Percentiles rank a stretch among this genome's conserved stretches.
These are phyloP conservation scores for Medicago ruthenica DNA, from an alignment of 306 rosid species.

Conservation along the genomic window DNA sequence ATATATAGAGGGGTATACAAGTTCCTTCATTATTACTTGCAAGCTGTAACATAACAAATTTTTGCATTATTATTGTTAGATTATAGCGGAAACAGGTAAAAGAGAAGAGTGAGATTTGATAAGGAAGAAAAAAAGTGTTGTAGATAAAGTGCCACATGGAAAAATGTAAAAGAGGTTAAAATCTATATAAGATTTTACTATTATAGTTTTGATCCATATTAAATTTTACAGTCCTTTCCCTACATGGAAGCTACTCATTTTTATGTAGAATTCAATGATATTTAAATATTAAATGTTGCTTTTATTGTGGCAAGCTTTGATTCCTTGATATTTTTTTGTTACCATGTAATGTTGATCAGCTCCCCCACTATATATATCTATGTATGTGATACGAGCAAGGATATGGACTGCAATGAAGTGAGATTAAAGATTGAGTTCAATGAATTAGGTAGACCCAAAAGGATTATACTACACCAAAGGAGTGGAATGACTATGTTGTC, in stretches of 20 bases:
- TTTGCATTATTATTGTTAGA: slow-evolving; percentile 67
- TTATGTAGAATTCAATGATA: slow-evolving; percentile 20
- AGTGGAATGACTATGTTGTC: too few species aligned
- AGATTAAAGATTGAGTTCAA: too few species aligned
- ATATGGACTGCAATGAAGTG: too few species aligned
- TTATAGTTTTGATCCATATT: slow-evolving; percentile 43
- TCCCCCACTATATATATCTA: too few species aligned
- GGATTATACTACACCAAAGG: too few species aligned
- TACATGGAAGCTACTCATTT: slow-evolving; percentile 30
- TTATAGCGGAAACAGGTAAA: slow-evolving; percentile 59
- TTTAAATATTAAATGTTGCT: slow-evolving; percentile 16
- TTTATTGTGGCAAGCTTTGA: slow-evolving; percentile 6
- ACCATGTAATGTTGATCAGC: background rate
- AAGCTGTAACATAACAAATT: slow-evolving; percentile 60
- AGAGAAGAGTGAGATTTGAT: slow-evolving; percentile 59
- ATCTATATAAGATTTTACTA: slow-evolving; percentile 50
- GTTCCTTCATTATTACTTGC: slow-evolving; percentile 51
- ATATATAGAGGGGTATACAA: slow-evolving; percentile 48
- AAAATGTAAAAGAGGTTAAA: slow-evolving; percentile 37
- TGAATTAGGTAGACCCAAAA: too few species aligned
- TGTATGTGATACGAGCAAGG: too few species aligned
- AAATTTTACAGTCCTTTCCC: slow-evolving; percentile 39
- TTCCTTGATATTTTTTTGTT: slow-evolving; percentile 21
- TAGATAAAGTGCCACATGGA: slow-evolving; percentile 53
- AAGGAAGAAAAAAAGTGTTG: slow-evolving; percentile 2